Evolutionary conservation across 257 asterid species (phyloP), one percentile per base, ranked within the genome.

Genomic region (Nicotiana tomentosiformis): DNA sequence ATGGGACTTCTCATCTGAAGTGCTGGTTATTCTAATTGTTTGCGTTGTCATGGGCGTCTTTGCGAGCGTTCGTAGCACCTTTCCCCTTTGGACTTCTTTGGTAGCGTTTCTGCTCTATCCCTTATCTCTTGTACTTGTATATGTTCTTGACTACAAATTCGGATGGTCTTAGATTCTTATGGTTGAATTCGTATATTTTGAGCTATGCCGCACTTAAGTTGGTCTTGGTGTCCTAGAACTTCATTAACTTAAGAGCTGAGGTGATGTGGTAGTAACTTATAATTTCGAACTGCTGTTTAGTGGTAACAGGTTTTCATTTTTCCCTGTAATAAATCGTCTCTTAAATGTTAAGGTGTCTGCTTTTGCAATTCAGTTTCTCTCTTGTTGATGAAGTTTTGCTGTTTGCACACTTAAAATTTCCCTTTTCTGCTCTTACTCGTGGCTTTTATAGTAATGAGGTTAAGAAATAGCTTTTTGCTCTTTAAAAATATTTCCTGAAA

Each of bases 1-100:
- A n/a, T 96, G 99, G 98, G 92, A 94, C 88, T 96, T 96, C 91
- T 92, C 99, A 0, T 88, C 99, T 0, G 98, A 96, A 83, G 99
- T 94, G 84, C 88, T 96, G 56, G 94, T 94, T 12, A 94, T 96
- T 55, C 77, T 96, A 86, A 92, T 96, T 1, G 99, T 96, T 46
- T 94, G 99, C 87, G 14, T 96, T 8, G 94, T 92, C 83, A 89
- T 94, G 93, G 99, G 98, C 11, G 76, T 91, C n/a, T 89, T 96
- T 14, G 98, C 92, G 68, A 91, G 99, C 87, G 2, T 90, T 16
- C 93, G 94, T 55, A 88, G 90, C 0, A 96, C 98, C 6, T 94
- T 96, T 33, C 99, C 98, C 26, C 90, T 96, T 0, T 96, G 99
- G 99, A 92, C 97, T 11, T 85, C 92, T 61, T 57, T 90, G 6